Base-by-base conservation (phyloP, 1,139 yeast species). In the Candida glucosophila region DNA sequence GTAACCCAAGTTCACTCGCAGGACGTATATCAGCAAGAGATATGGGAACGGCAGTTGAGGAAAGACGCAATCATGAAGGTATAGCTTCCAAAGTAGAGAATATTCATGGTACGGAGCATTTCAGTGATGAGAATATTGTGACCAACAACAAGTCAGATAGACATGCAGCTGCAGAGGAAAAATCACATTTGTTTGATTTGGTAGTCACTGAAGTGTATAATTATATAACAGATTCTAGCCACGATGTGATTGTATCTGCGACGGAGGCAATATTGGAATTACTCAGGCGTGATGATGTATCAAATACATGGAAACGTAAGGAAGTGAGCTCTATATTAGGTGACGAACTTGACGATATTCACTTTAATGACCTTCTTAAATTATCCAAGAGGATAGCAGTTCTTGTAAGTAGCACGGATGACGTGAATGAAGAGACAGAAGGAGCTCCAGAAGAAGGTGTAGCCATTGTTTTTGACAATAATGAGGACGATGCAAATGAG, bases 211-310 rank as follows among this genome's bases (percentile, higher is more conserved):
- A 47, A 29, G 47, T 57, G 6, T 47, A 52, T 19, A 32, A 30
- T 5, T 38, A 35, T 22, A 36, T 59, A 16, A 52, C 64, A 2
- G 71, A 64, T 30, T 45, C 63, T 11, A 47, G 58, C 22, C 69
- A 61, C 30, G 64, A 55, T 20, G 59, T 58, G n/a, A 52, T 63
- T n/a, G 41, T 60, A 24, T 69, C 77, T 1, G 67, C 74, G 7
- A 73, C 92, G 2, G 96, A 86, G 44, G 59, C 79, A 5, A 47
- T 80, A 1, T 48, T 86, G 22, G 77, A 72, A 33, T 52, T 67
- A 0, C 47, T 86, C 31, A 78, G 77, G 41, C 64, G 62, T 28
- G 77, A 65, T 6, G 47, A 42, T 7, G 20, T 33, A 10, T 21
- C 44, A 29, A 25, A 42, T 32, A 21, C 34, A 6, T 44, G 40